Evolutionary conservation across 2,329 filamentous ascomycete species (phyloP).

Genomic region (Beauveria pseudobassiana): DNA sequence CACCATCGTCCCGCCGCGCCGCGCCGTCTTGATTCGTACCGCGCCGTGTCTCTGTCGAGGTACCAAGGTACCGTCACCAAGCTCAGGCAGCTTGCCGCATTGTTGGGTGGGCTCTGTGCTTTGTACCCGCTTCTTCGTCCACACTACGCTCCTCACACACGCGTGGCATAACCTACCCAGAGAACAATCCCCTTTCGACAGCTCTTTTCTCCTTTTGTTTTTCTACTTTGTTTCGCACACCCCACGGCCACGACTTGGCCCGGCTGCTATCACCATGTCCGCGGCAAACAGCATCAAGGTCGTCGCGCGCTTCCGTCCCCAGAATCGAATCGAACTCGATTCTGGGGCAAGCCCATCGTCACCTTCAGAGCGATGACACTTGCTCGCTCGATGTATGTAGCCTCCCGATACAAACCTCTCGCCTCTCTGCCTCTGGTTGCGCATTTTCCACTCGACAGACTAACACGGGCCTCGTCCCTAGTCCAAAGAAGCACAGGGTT

Average conservation of each 20-base stretch:
- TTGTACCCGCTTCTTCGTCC: slow-evolving; percentile 8
- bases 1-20: not conserved
- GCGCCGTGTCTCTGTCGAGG: not conserved
- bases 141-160: slow-evolving; percentile 2
- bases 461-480: slow-evolving; percentile 29
- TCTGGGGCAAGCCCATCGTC: slow-evolving; percentile 91
- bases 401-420: not conserved
- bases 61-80: not conserved
- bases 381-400: slow-evolving; percentile 71
- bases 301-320: slow-evolving; percentile 93
- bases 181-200: slow-evolving; percentile 1
- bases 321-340: slow-evolving; percentile 88
- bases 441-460: not conserved
- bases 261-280: slow-evolving; percentile 39
- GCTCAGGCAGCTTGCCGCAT: slow-evolving; percentile 8
- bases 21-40: not conserved
- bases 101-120: slow-evolving; percentile 4
- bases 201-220: slow-evolving; percentile 1
- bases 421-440: not conserved
- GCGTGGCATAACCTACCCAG: slow-evolving; percentile 3
- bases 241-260: slow-evolving; percentile 2
- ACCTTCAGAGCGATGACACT: slow-evolving; percentile 77
- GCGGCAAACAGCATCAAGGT: slow-evolving; percentile 69
- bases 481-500: slow-evolving; percentile 74
- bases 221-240: slow-evolving; percentile 1